Evolutionary conservation across 1,284 basidiomycete genomes (phyloP).

Genomic region (Heliocybe sulcata): DNA sequence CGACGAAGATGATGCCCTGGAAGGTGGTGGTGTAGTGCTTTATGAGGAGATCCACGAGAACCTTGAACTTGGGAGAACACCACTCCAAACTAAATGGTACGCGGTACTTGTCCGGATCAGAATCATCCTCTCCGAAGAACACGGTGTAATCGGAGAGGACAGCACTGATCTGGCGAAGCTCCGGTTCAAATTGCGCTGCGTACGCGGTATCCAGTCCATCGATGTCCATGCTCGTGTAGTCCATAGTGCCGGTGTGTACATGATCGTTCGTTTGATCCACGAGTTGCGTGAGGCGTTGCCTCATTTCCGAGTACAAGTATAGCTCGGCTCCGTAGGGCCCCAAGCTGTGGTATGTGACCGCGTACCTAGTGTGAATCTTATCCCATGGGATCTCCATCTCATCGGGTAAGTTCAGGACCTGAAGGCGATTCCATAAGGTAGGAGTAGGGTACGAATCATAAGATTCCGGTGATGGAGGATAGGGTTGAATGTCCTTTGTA

Average conservation of each 20-base stretch:
- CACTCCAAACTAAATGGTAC: slow-evolving; percentile 37
- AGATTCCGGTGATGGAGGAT: slow-evolving; percentile 36
- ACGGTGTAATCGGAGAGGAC: slow-evolving; percentile 43
- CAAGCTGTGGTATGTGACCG: slow-evolving; percentile 43
- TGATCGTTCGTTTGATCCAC: slow-evolving; percentile 16
- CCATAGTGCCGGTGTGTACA: slow-evolving; percentile 12
- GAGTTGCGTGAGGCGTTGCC: slow-evolving; percentile 30
- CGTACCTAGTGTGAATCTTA: slow-evolving; percentile 51
- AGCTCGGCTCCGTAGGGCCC: slow-evolving; percentile 50
- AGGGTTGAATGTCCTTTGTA: slow-evolving; percentile 50
- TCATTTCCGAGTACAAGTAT: slow-evolving; percentile 56
- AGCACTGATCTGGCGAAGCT: slow-evolving; percentile 28
- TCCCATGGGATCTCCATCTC: slow-evolving; percentile 44
- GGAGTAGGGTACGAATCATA: slow-evolving; percentile 48
- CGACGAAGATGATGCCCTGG: slow-evolving; percentile 79
- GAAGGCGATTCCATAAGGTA: slow-evolving; percentile 46
- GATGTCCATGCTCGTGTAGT: slow-evolving; percentile 4
- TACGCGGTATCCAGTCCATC: slow-evolving; percentile 15
- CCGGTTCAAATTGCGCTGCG: neutral
- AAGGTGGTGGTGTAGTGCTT: slow-evolving; percentile 48
- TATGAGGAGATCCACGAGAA: slow-evolving; percentile 54
- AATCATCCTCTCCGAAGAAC: slow-evolving; percentile 36
- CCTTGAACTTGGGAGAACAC: slow-evolving; percentile 67
- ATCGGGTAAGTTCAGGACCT: slow-evolving; percentile 33
- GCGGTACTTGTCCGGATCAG: slow-evolving; percentile 7